phyloP scores from a whole-genome alignment of 805 yeast species.

The Blastobotrys chiropterorum region DNA sequence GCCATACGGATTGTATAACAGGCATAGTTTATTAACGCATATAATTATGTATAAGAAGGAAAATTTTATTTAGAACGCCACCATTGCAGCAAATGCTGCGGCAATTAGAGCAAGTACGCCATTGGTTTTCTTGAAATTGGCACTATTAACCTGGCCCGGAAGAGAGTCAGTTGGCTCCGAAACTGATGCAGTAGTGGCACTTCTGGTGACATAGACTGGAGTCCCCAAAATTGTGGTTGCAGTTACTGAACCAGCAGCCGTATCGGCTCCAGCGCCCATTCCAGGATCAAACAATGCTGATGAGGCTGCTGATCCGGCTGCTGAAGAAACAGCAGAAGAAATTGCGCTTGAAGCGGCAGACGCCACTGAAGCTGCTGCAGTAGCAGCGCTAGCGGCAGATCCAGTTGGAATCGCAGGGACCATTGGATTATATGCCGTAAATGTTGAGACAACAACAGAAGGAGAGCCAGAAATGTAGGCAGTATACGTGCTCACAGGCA shows the following conservation, averaged over 20 bases:
- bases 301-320: not conserved
- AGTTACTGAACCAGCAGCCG: no score
- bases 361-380: no score
- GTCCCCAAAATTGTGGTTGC: not conserved
- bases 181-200: no score
- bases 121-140: not conserved
- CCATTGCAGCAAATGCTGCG: not conserved
- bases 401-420: no score
- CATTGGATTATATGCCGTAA: no score
- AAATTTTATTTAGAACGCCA: not conserved
- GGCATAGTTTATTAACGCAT: not conserved
- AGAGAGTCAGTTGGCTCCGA: not conserved
- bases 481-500: not conserved
- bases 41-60: no score
- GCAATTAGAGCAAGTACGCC: not conserved
- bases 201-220: not conserved
- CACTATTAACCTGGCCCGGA: conserved; percentile 1
- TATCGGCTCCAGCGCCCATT: not conserved
- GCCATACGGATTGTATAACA: no score
- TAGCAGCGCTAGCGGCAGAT: not conserved
- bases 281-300: not conserved
- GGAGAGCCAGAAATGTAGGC: not conserved
- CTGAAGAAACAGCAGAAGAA: not conserved
- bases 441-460: no score
- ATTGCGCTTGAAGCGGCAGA: not conserved